Percentiles rank a stretch among this genome's conserved stretches.
phyloP scores from a whole-genome alignment of 2,329 filamentous ascomycete species.

The Penicillium decumbens region DNA sequence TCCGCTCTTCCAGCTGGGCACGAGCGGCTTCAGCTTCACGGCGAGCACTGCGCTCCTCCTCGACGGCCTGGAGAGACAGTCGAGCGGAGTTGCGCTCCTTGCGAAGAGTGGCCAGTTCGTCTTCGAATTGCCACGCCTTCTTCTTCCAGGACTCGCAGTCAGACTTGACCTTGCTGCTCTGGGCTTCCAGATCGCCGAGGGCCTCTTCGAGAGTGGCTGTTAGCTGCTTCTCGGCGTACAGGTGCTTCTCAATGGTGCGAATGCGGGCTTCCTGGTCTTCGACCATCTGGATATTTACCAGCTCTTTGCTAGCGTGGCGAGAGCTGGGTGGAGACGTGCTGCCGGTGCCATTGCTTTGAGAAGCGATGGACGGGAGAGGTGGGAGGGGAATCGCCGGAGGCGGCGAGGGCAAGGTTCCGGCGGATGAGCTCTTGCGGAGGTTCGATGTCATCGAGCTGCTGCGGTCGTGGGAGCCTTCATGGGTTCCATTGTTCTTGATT shows the following conservation, averaged over 20 bases:
- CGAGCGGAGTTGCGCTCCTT: conserved; percentile 58
- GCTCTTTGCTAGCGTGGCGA: conserved; percentile 77
- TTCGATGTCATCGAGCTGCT: conserved; percentile 61
- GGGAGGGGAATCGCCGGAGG: conserved; percentile 95
- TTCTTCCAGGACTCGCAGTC: conserved; percentile 90
- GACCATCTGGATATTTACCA: conserved; percentile 71
- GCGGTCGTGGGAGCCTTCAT: conserved; percentile 47
- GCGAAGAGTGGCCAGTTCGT: conserved; percentile 51
- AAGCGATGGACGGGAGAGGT: conserved; percentile 66
- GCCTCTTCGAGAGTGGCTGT: conserved; percentile 94
- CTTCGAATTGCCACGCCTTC: conserved; percentile 72
- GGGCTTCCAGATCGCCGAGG: conserved; percentile 84
- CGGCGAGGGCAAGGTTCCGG: conserved; percentile 81
- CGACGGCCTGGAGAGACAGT: conserved; percentile 76
- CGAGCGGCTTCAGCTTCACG: conserved; percentile 84
- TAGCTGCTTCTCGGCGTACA: conserved; percentile 92
- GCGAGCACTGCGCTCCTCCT: conserved; percentile 92
- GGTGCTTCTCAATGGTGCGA: conserved; percentile 91
- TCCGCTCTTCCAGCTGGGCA: conserved; percentile 86
- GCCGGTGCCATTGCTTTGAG: conserved; percentile 40
- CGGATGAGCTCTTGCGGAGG: conserved; percentile 78
- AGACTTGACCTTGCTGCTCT: conserved; percentile 84
- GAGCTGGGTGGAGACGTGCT: conserved; percentile 57
- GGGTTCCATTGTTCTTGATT: conserved; percentile 37
- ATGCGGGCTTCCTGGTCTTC: conserved; percentile 96